Evolutionary conservation across 129 eudicot genomes (phyloP).

Genomic region (Tagetes patula): DNA sequence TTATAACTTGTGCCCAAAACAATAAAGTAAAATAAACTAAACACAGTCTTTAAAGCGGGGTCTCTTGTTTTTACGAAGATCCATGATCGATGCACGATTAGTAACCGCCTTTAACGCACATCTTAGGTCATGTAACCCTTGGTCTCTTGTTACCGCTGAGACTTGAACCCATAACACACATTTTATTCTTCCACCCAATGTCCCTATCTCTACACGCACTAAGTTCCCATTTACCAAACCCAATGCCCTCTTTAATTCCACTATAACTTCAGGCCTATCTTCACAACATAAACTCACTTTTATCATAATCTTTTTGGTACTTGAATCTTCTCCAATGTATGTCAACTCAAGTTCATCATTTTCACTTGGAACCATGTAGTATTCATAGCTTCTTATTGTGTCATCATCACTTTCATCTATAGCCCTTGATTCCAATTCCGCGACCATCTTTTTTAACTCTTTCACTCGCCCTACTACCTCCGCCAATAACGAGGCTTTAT

Average conservation of each 20-base stretch:
- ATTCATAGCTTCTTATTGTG: neutral
- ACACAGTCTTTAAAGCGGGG: conserved; percentile 35
- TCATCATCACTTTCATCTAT: conserved; percentile 8
- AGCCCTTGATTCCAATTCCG: conserved; percentile 29
- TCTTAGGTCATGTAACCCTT: conserved; percentile 40
- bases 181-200: conserved; percentile 79
- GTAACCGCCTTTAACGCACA: conserved; percentile 57
- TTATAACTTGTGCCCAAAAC: neutral
- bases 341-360: conserved; percentile 53
- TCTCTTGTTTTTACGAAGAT: conserved; percentile 50
- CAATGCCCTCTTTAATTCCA: conserved; percentile 57
- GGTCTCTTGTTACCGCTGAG: conserved; percentile 27
- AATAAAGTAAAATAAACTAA: neutral
- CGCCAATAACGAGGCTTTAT: conserved; percentile 78
- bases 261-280: conserved; percentile 61
- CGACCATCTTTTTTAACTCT: conserved; percentile 58
- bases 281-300: conserved; percentile 65
- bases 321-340: conserved; percentile 28
- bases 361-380: conserved; percentile 59
- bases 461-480: conserved; percentile 75
- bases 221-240: conserved; percentile 45
- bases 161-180: conserved; percentile 58
- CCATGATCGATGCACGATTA: conserved; percentile 41
- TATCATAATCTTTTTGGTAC: conserved; percentile 35
- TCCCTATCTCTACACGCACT: conserved; percentile 66